phyloP scores from a whole-genome alignment of 73 alveolate species.

The Paramecium caudatum region DNA sequence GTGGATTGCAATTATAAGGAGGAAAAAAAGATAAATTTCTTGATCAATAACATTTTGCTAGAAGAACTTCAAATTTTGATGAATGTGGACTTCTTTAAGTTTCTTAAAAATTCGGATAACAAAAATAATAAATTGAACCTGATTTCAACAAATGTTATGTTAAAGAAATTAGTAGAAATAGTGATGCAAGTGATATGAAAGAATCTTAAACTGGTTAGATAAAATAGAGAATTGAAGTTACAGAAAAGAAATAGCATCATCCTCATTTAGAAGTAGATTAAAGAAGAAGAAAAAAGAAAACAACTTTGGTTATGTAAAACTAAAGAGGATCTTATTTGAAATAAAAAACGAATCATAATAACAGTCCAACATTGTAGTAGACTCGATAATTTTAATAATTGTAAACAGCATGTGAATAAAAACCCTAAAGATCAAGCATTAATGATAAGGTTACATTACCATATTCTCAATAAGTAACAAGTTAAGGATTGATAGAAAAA shows the following conservation, averaged over 20 bases:
- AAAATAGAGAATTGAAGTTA: neutral
- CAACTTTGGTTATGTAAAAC: neutral
- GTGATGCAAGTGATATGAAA: constrained; percentile 30
- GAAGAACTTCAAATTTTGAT: neutral
- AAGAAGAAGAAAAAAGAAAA: constrained; percentile 21
- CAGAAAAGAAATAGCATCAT: neutral
- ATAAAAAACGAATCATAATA: neutral
- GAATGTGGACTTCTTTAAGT: neutral
- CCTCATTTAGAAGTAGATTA: neutral
- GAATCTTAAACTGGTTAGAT: constrained; percentile 11
- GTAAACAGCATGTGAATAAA: neutral
- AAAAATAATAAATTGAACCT: neutral
- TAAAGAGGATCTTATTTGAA: neutral
- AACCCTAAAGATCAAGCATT: neutral
- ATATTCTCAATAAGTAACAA: neutral
- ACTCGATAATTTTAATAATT: neutral
- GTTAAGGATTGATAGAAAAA: neutral
- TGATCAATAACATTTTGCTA: neutral
- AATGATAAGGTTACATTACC: neutral
- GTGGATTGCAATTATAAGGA: no score
- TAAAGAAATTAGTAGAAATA: neutral
- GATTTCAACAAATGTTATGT: neutral
- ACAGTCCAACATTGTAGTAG: neutral
- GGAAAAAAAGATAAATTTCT: no score
- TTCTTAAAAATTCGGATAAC: neutral